phyloP scores from a whole-genome alignment of 2,329 filamentous ascomycete species.

The Stromatinia cepivora region DNA sequence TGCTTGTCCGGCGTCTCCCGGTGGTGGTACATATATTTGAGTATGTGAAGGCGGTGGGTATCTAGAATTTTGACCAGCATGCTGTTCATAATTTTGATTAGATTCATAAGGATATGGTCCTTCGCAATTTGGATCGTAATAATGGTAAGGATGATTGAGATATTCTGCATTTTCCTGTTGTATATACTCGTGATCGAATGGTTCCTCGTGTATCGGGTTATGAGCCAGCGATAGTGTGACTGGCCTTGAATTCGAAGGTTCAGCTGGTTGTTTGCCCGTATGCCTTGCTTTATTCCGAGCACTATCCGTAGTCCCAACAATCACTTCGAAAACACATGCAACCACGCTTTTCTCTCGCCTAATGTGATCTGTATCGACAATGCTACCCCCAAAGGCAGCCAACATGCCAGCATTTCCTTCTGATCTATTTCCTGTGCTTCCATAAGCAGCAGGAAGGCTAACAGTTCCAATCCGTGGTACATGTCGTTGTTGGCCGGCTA shows the following conservation, averaged over 20 bases:
- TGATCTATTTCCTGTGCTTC: constrained; percentile 30
- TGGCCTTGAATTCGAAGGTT: constrained; percentile 29
- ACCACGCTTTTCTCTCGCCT: constrained; percentile 91
- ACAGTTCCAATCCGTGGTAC: constrained; percentile 39
- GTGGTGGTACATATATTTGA: constrained; percentile 58
- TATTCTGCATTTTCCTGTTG: constrained; percentile 24
- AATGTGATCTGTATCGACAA: constrained; percentile 84
- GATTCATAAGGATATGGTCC: constrained; percentile 37
- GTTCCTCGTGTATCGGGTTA: constrained; percentile 33
- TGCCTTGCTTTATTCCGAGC: constrained; percentile 40
- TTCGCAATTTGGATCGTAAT: constrained; percentile 40
- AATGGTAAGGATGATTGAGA: constrained; percentile 40
- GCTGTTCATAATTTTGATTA: constrained; percentile 35
- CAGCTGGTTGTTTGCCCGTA: constrained; percentile 30
- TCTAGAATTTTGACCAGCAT: constrained; percentile 40
- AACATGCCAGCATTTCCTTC: constrained; percentile 47
- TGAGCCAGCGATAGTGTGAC: constrained; percentile 26
- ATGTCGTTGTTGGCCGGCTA: constrained; percentile 62
- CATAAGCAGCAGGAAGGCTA: constrained; percentile 32
- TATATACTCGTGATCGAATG: constrained; percentile 23
- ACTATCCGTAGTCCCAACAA: constrained; percentile 84
- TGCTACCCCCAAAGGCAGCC: constrained; percentile 62
- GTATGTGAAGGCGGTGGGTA: constrained; percentile 41
- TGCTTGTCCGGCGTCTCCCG: constrained; percentile 60
- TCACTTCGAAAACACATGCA: constrained; percentile 78